Evolutionary conservation across 257 asterid genomes (phyloP).

Genomic region (Vinca minor): DNA sequence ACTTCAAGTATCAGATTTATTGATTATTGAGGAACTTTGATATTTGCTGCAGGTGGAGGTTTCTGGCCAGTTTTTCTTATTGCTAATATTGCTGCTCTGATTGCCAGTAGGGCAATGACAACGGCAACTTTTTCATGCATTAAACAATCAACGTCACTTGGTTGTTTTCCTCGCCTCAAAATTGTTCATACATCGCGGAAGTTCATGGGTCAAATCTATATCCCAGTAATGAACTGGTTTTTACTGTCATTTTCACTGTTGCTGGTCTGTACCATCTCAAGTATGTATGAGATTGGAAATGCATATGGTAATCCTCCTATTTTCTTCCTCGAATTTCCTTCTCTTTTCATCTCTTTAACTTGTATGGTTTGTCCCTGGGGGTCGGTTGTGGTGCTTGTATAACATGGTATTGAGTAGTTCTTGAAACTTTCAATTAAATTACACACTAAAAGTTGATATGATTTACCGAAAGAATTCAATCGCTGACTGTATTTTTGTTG

Average conservation of each 20-base stretch:
- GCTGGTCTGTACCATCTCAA: constrained; percentile 78
- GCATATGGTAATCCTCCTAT: constrained; percentile 71
- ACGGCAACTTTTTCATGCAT: constrained; percentile 95
- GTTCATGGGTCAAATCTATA: constrained; percentile 95
- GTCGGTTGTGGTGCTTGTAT: neutral
- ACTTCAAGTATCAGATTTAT: neutral
- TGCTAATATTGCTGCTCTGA: constrained; percentile 88
- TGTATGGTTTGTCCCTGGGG: neutral
- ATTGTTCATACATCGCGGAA: constrained; percentile 88
- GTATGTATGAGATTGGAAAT: constrained; percentile 89
- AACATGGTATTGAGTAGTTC: neutral
- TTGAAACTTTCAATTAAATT: neutral
- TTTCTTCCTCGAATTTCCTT: constrained; percentile 11
- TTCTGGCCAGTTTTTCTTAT: constrained; percentile 94
- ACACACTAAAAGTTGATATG: neutral
- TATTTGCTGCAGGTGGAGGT: constrained; percentile 65
- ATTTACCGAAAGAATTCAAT: neutral
- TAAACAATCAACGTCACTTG: constrained; percentile 88
- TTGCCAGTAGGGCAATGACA: constrained; percentile 97
- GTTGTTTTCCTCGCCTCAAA: constrained; percentile 98
- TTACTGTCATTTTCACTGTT: constrained; percentile 66
- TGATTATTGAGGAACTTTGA: constrained; percentile 13
- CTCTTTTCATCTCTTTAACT: neutral
- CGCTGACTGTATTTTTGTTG: neutral
- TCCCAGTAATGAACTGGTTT: constrained; percentile 98